phyloP scores from a whole-genome alignment of 352 stramenopile species.

The Pythium vanterpoolii region DNA sequence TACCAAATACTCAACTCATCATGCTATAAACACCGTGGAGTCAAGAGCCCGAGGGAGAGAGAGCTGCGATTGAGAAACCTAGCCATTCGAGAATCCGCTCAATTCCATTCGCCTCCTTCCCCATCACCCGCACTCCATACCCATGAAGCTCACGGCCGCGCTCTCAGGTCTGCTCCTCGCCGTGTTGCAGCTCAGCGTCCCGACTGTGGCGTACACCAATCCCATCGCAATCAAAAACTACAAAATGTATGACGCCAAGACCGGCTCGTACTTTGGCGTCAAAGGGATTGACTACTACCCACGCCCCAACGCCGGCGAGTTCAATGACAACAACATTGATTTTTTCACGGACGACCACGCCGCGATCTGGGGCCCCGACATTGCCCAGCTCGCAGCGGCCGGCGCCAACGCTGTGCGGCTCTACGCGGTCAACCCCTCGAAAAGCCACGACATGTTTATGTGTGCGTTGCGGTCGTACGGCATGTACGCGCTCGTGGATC shows the following conservation, averaged over 20 bases:
- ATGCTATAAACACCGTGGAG: no score
- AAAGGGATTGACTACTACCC: conserved; percentile 88
- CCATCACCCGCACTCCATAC: neutral
- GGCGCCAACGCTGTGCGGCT: conserved; percentile 78
- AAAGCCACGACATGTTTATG: conserved; percentile 88
- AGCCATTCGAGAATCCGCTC: neutral
- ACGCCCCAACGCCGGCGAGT: conserved; percentile 68
- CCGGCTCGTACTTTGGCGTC: conserved; percentile 61
- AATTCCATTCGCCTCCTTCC: neutral
- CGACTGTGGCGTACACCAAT: conserved; percentile 22
- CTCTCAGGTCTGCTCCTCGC: neutral
- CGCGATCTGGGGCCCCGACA: conserved; percentile 62
- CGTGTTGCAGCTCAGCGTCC: neutral
- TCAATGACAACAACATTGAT: conserved; percentile 74
- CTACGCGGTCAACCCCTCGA: conserved; percentile 76
- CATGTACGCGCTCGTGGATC: conserved; percentile 77
- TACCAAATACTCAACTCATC: no score
- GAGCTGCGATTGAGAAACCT: neutral
- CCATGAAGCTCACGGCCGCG: conserved; percentile 5
- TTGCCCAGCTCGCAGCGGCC: conserved; percentile 51
- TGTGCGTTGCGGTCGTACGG: conserved; percentile 63
- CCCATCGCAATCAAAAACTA: conserved; percentile 52
- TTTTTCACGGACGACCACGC: conserved; percentile 81
- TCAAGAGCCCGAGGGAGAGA: neutral
- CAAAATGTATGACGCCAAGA: conserved; percentile 80